Percentiles rank a stretch among this genome's conserved stretches.
phyloP scores from a whole-genome alignment of 2,329 filamentous ascomycete species.

The Ilyonectria robusta region DNA sequence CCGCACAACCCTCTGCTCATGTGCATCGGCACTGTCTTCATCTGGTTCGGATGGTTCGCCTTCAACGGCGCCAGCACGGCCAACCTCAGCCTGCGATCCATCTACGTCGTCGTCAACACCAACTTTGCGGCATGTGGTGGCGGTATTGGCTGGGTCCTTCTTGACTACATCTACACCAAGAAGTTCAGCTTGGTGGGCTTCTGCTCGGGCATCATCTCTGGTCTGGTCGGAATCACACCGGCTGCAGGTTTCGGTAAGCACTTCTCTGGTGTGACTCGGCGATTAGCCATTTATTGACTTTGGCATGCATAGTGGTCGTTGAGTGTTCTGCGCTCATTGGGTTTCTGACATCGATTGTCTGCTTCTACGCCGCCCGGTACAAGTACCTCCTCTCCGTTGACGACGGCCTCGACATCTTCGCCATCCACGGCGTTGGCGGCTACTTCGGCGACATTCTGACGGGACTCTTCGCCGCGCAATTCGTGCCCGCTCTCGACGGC shows the following conservation, averaged over 20 bases:
- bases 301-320: conserved; percentile 59
- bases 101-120: conserved; percentile 71
- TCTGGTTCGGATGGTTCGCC: conserved; percentile 75
- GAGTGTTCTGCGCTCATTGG: conserved; percentile 66
- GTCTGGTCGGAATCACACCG: conserved; percentile 71
- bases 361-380: conserved; percentile 62
- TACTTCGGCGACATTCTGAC: conserved; percentile 70
- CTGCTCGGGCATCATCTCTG: conserved; percentile 68
- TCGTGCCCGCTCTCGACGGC: conserved; percentile 67
- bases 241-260: conserved; percentile 63
- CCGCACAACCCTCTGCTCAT: conserved; percentile 76
- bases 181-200: conserved; percentile 46
- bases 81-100: conserved; percentile 65
- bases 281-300: neutral
- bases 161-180: conserved; percentile 64
- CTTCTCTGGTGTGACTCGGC: neutral
- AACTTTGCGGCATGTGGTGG: conserved; percentile 70
- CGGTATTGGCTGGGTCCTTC: conserved; percentile 66
- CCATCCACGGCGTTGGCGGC: conserved; percentile 72
- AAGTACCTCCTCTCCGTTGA: conserved; percentile 69
- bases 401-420: conserved; percentile 72
- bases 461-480: conserved; percentile 67
- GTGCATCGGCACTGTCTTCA: conserved; percentile 74
- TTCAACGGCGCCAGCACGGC: conserved; percentile 67
- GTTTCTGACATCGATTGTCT: conserved; percentile 63